Percentiles rank a stretch among this genome's conserved stretches.
Conservation (phyloP, 768 basidiomycete genomes). For the Lentinula detonsa region DNA sequence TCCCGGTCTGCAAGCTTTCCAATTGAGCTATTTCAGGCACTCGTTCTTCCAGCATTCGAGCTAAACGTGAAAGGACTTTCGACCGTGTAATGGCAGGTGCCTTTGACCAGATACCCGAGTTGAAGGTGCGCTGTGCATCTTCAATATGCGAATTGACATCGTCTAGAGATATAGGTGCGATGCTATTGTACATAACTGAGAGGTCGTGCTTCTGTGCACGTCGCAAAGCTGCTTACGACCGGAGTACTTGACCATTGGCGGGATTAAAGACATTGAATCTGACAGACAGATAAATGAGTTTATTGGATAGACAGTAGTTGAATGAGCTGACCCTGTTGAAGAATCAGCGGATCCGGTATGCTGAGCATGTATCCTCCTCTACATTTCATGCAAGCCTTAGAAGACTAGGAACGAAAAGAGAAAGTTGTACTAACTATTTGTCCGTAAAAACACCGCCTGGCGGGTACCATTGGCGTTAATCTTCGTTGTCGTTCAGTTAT, state of each 20-base stretch:
- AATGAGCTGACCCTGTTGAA: not conserved
- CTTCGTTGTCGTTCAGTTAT: too few species aligned
- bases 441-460: too few species aligned
- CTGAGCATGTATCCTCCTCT: too few species aligned
- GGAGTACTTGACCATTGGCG: conserved; percentile 56
- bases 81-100: conserved; percentile 55
- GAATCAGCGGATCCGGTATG: not conserved
- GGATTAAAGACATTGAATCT: conserved; percentile 61
- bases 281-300: not conserved
- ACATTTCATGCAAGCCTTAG: too few species aligned
- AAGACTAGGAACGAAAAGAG: too few species aligned
- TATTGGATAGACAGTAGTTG: not conserved
- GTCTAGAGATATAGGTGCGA: conserved; percentile 44
- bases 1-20: conserved; percentile 74
- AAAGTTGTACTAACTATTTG: too few species aligned
- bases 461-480: too few species aligned
- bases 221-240: conserved; percentile 35
- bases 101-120: conserved; percentile 70
- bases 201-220: not conserved
- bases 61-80: conserved; percentile 57
- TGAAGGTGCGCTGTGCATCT: conserved; percentile 52
- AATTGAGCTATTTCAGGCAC: conserved; percentile 54
- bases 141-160: conserved; percentile 48
- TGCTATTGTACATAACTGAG: conserved; percentile 26
- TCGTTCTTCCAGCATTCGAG: conserved; percentile 51